Base-by-base conservation (phyloP, 176 grass and related monocot genomes). In the Ampelocalamus luodianensis region DNA sequence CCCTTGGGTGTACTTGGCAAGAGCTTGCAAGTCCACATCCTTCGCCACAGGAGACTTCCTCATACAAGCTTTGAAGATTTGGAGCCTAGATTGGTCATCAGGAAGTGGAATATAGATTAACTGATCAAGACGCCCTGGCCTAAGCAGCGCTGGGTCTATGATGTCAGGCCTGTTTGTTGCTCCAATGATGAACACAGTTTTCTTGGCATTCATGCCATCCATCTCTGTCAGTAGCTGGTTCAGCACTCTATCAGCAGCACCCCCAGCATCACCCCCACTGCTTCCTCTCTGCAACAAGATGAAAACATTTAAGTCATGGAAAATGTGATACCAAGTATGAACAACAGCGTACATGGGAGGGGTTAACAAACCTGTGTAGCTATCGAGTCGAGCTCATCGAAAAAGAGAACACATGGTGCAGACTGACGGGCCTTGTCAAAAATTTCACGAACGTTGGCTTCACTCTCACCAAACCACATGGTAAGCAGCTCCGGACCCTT, bases 401-500 rank as follows among this genome's bases (percentile, higher is more conserved):
- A 93, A 68, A 96, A 96, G 71, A 96, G 90, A 32, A 96, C 93
- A 55, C 93, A 96, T 11, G 91, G 91, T 16, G 93, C 93, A 46
- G 88, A 93, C 60, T 84, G 80, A 24, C 91, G 90, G 46, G 93
- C 93, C 85, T 94, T 94, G 73, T 94, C 93, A 18, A 94, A 94
- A 29, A 95, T 95, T 80, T 95, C 93, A 6, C 90, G 86, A 9
- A 96, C 93, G 22, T 96, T 96, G 6, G 93, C 93, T 78, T 96
- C 93, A 87, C 93, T 95, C 91, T 97, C 94, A 81, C 94, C 94
- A 70, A 97, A 97, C 94, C 94, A 97, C 94, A 97, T 97, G 71
- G 93, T 93, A 68, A 95, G 91, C 45, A 95, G 62, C 38, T 95
- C 90, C 0, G 93, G 93, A 14, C 93, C 93, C 84, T 95, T 97